Evolutionary conservation across 2,329 filamentous ascomycete genomes (phyloP), one percentile per base, ranked within the genome.

Genomic region (Xylariaceae sp.): DNA sequence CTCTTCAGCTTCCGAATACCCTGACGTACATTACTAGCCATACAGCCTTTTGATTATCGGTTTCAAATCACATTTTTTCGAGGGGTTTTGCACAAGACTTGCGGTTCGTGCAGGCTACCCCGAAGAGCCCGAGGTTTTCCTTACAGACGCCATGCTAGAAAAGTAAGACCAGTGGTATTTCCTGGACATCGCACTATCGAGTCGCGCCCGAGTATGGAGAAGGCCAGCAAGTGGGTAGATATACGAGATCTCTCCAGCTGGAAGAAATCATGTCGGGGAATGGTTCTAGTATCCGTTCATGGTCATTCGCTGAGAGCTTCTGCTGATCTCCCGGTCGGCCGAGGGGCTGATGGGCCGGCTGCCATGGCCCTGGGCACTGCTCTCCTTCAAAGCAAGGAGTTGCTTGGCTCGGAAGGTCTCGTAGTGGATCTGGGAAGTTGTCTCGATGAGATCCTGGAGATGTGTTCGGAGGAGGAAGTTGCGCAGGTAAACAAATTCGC

Each of bases 371-470:
- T 89, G 87, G 58, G 89, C 88, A 65, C 88, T 95, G 79, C 87
- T 95, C 78, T 98, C 93, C 83, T 97, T 98, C 67, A 98, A 80
- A 47, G 93, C 93, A 65, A 98, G 76, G 63, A 98, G 78, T 73
- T 98, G 93, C 84, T 98, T 98, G 63, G 93, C 91, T 72, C 93
- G 91, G 91, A 98, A 98, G 49, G 90, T 95, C 79, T 98, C 93
- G 79, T 98, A 98, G 80, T 98, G 93, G 72, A 96, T 98, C 77
- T 98, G 93, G 59, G 91, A 96, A 38, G 93, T 98, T 23, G 93
- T 98, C 76, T 98, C 93, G 70, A 98, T 96, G 58, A 98, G 82
- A 65, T 98, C 93, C 78, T 98, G 93, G 47, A 98, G 82, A 71
- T 98, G 93, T 54, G 93, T 97, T 66, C 93, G 89, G 61, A 94